These are phyloP conservation scores for Chrysanthemum seticuspe DNA, from an alignment of 129 eudicot genomes.

Conservation along the genomic window DNA sequence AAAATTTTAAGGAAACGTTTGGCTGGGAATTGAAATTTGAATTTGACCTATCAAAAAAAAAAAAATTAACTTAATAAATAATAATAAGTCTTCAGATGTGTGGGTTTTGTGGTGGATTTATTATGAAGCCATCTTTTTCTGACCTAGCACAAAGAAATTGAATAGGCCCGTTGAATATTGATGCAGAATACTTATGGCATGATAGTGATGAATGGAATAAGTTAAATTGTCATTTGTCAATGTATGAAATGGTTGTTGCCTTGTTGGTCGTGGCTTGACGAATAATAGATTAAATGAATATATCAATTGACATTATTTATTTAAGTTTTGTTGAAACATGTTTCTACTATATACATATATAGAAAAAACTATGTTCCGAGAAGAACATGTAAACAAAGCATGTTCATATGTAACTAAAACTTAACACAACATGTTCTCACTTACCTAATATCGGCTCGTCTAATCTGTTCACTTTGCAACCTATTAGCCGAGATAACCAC, in stretches of 20 bases:
- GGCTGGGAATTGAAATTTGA: background rate
- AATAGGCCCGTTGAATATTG: background rate
- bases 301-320: slow-evolving; percentile 9
- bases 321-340: background rate
- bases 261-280: slow-evolving; percentile 13
- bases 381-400: too few species aligned
- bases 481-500: too few species aligned
- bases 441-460: too few species aligned
- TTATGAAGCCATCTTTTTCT: slow-evolving; percentile 12
- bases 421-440: too few species aligned
- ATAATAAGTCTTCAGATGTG: background rate
- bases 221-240: slow-evolving; percentile 26
- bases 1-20: background rate
- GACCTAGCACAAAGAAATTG: slow-evolving; percentile 24
- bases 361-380: background rate
- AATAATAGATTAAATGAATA: slow-evolving; percentile 12
- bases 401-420: too few species aligned
- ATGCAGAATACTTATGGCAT: background rate
- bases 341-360: background rate
- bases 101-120: slow-evolving; percentile 15
- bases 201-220: slow-evolving; percentile 3
- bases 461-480: too few species aligned
- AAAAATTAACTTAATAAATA: background rate
- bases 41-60: slow-evolving; percentile 9
- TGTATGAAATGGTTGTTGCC: slow-evolving; percentile 26